Conservation (phyloP, 75 land plant species). For the Adiantum capillusveneris region DNA sequence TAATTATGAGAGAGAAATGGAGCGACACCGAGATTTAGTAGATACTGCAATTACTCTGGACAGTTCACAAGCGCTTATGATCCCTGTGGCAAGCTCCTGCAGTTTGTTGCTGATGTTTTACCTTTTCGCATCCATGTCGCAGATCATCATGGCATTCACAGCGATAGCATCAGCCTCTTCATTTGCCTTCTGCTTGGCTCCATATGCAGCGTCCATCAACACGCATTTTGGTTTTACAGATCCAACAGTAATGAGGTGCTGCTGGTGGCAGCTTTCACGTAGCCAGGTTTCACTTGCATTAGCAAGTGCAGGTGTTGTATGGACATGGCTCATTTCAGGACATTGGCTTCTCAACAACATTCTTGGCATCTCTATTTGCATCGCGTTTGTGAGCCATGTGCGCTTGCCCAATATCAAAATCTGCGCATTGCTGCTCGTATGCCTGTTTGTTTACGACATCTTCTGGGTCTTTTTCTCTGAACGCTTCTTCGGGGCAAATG, state of each 20-base stretch:
- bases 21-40: slow-evolving; percentile 59
- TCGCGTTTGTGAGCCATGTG: slow-evolving; percentile 90
- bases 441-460: slow-evolving; percentile 86
- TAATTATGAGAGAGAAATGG: slow-evolving; percentile 69
- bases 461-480: slow-evolving; percentile 98
- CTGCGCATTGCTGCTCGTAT: slow-evolving; percentile 71
- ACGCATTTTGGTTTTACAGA: slow-evolving; percentile 45
- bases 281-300: slow-evolving; percentile 41
- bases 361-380: slow-evolving; percentile 76
- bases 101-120: slow-evolving; percentile 88
- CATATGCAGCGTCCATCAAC: slow-evolving; percentile 34
- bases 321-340: slow-evolving; percentile 78
- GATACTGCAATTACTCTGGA: slow-evolving; percentile 80
- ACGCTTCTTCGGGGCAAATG: slow-evolving; percentile 89
- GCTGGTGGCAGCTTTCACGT: slow-evolving; percentile 57
- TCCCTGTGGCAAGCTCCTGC: slow-evolving; percentile 85
- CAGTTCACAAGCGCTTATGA: slow-evolving; percentile 82
- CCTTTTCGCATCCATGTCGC: slow-evolving; percentile 81
- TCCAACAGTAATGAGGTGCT: slow-evolving; percentile 52
- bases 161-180: slow-evolving; percentile 64
- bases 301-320: slow-evolving; percentile 33
- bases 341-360: slow-evolving; percentile 92
- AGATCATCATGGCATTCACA: slow-evolving; percentile 67
- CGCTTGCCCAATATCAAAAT: slow-evolving; percentile 85
- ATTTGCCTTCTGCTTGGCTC: slow-evolving; percentile 70